Conservation (phyloP, 1,284 basidiomycete genomes). For the Heterobasidion annosum region DNA sequence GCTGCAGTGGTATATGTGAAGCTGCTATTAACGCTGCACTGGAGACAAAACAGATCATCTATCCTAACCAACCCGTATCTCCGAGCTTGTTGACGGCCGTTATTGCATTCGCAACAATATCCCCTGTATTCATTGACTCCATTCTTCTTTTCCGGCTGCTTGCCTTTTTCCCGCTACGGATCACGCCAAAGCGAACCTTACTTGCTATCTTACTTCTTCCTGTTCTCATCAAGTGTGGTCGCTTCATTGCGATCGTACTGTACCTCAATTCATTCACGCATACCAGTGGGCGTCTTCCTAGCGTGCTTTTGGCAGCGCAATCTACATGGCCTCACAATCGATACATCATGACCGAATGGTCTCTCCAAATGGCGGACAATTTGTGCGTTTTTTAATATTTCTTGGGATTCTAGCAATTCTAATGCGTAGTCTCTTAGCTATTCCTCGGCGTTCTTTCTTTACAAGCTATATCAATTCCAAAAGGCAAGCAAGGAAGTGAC, state of each 20-base stretch:
- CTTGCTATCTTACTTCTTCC: constrained; percentile 17
- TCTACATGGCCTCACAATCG: constrained; percentile 10
- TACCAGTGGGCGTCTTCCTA: not conserved
- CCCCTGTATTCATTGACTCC: constrained; percentile 22
- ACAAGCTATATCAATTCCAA: constrained; percentile 11
- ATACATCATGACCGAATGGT: constrained; percentile 8
- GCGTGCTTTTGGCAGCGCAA: not conserved
- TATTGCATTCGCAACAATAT: constrained; percentile 1
- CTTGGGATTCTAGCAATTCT: not conserved
- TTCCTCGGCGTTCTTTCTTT: constrained; percentile 17
- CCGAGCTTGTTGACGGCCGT: not conserved
- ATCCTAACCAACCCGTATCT: not conserved
- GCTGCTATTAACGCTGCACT: not conserved
- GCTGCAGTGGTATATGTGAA: not conserved
- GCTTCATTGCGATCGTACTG: constrained; percentile 14
- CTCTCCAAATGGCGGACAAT: constrained; percentile 23
- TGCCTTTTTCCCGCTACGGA: constrained; percentile 20
- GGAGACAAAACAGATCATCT: not conserved
- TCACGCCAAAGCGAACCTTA: constrained; percentile 11
- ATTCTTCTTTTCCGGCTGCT: constrained; percentile 22
- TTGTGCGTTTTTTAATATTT: constrained; percentile 10
- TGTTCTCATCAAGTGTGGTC: constrained; percentile 16
- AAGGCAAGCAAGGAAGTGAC: not conserved
- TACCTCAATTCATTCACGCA: constrained; percentile 11
- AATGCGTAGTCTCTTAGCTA: constrained; percentile 10